Evolutionary conservation across 257 asterid genomes (phyloP).

Genomic region (Nicotiana knightiana): DNA sequence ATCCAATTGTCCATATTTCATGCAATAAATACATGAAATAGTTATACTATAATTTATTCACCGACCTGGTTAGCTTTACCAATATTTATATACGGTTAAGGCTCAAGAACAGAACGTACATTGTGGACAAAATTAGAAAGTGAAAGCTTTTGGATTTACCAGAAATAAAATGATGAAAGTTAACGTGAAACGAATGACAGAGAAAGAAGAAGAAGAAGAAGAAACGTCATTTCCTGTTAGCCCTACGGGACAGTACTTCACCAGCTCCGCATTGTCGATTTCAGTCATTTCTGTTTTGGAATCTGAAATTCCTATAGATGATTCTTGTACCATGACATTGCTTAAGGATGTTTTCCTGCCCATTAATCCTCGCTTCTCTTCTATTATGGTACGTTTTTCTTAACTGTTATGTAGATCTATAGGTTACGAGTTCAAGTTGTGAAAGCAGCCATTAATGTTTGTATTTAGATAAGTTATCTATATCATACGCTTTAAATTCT

Average conservation of each 20-base stretch:
- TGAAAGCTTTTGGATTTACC: neutral
- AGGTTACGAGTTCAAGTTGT: no score
- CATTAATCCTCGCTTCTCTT: conserved; percentile 36
- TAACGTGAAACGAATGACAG: neutral
- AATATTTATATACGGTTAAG: neutral
- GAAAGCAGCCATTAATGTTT: no score
- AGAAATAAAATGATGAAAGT: neutral
- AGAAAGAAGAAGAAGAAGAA: conserved; percentile 3
- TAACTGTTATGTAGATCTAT: no score
- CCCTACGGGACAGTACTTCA: conserved; percentile 36
- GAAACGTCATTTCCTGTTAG: conserved; percentile 22
- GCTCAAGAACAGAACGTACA: neutral
- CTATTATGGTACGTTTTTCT: conserved; percentile 29
- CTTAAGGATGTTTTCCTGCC: conserved; percentile 29
- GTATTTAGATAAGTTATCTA: no score
- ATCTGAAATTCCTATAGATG: conserved; percentile 23
- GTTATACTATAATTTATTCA: neutral
- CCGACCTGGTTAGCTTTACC: neutral
- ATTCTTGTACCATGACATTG: conserved; percentile 8
- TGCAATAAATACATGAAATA: neutral
- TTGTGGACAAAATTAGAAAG: neutral
- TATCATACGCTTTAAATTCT: no score
- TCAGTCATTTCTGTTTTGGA: conserved; percentile 30
- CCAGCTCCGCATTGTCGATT: conserved; percentile 25
- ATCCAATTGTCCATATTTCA: neutral